Percentiles rank a stretch among this genome's conserved stretches.
phyloP scores from a whole-genome alignment of 768 basidiomycete genomes.

The Hydnomerulius pinastri region DNA sequence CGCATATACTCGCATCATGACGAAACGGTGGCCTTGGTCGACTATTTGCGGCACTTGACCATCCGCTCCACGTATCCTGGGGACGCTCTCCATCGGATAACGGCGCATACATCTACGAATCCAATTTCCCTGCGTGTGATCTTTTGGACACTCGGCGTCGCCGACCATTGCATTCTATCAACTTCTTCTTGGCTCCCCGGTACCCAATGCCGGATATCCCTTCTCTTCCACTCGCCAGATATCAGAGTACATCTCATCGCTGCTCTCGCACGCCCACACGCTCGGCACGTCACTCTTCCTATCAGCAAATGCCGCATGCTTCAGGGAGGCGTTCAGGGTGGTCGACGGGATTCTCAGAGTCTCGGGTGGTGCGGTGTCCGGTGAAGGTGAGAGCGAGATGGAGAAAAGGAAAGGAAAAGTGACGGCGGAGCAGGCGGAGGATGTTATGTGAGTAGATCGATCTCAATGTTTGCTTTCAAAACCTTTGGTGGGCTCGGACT shows the following conservation, averaged over 20 bases:
- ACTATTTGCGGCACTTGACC: too few species aligned
- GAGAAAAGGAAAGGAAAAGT: constrained; percentile 29
- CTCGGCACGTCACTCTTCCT: constrained; percentile 73
- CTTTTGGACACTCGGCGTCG: too few species aligned
- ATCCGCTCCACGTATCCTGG: too few species aligned
- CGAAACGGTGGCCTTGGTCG: too few species aligned
- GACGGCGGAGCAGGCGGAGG: constrained; percentile 62
- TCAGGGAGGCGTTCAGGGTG: constrained; percentile 84
- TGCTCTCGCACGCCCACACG: constrained; percentile 77
- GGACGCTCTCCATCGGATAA: too few species aligned
- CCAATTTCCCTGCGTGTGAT: too few species aligned
- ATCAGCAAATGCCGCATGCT: constrained; percentile 86
- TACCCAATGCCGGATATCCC: too few species aligned
- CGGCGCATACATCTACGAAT: too few species aligned
- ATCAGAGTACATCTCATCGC: constrained; percentile 80
- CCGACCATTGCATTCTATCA: background rate
- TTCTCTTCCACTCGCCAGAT: constrained; percentile 49
- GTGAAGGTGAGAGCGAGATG: constrained; percentile 4
- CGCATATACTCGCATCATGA: too few species aligned
- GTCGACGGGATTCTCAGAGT: constrained; percentile 74
- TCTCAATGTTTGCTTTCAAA: constrained; percentile 4
- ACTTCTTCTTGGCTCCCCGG: constrained; percentile 9
- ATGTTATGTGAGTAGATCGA: constrained; percentile 66
- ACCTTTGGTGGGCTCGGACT: constrained; percentile 1
- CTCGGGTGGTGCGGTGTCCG: constrained; percentile 27